Conservation (phyloP, 192 early-diverging fungal genomes). For the Mortierella claussenii region DNA sequence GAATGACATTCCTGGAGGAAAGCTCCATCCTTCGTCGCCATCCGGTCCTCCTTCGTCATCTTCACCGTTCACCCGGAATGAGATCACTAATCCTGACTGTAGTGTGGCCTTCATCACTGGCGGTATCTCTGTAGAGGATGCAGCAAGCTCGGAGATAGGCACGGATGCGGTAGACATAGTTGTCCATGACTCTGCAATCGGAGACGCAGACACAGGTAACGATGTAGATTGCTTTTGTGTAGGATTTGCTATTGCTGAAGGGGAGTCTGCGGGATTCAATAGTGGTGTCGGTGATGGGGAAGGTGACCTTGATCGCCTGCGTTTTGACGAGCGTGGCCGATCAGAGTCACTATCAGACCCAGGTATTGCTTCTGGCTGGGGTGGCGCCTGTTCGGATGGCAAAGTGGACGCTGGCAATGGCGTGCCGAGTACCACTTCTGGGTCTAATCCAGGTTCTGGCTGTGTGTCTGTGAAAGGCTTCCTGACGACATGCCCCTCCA, state of each 20-base stretch:
- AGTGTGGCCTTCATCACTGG: slow-evolving; percentile 32
- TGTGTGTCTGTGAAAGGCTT: slow-evolving; percentile 2
- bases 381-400: neutral
- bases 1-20: slow-evolving; percentile 4
- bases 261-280: no score
- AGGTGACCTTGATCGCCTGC: slow-evolving; percentile 1
- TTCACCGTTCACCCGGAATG: slow-evolving; percentile 16
- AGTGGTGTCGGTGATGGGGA: neutral
- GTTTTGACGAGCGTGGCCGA: neutral
- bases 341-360: neutral
- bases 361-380: neutral
- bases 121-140: no score
- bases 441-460: slow-evolving; percentile 1
- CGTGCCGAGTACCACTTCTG: no score
- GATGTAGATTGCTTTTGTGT: neutral
- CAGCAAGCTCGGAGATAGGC: no score
- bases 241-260: no score
- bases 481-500: neutral
- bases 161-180: no score
- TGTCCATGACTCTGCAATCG: no score
- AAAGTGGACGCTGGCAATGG: neutral
- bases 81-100: slow-evolving; percentile 28
- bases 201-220: no score
- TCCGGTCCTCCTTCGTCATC: slow-evolving; percentile 28
- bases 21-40: slow-evolving; percentile 11